Evolutionary conservation across 2,329 filamentous ascomycete species (phyloP).

Genomic region (Pyrenophora teres): DNA sequence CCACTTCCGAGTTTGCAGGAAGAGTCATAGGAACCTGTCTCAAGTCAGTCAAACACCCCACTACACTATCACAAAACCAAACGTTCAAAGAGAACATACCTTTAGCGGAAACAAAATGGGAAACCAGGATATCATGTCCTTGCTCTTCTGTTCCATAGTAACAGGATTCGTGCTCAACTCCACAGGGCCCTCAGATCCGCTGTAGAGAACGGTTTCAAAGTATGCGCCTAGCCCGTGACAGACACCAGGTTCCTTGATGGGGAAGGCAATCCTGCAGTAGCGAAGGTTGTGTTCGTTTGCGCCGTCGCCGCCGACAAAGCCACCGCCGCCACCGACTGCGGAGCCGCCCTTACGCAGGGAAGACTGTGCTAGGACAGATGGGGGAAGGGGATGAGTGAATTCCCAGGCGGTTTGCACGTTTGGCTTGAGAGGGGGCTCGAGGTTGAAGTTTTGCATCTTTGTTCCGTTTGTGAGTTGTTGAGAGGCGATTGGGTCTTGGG

Average conservation of each 20-base stretch:
- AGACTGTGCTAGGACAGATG: conserved; percentile 60
- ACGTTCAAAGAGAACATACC: conserved; percentile 56
- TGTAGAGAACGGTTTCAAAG: conserved; percentile 95
- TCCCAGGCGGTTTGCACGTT: conserved; percentile 79
- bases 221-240: conserved; percentile 92
- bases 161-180: conserved; percentile 93
- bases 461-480: conserved; percentile 56
- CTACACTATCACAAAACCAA: no score
- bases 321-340: conserved; percentile 70
- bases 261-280: conserved; percentile 78
- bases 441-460: conserved; percentile 40
- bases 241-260: conserved; percentile 76
- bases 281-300: conserved; percentile 91
- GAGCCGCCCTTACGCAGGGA: conserved; percentile 66
- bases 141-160: conserved; percentile 88
- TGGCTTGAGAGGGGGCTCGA: conserved; percentile 41
- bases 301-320: conserved; percentile 75
- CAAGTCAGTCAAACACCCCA: conserved; percentile 7
- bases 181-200: conserved; percentile 61
- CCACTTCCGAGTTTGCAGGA: conserved; percentile 81
- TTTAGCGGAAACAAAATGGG: conserved; percentile 97
- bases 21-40: conserved; percentile 80
- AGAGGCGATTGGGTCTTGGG: conserved; percentile 44
- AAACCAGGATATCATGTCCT: conserved; percentile 99
- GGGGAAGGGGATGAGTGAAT: conserved; percentile 75